Evolutionary conservation across 2,329 filamentous ascomycete genomes (phyloP).

Genomic region (Drechslerella stenobrocha): DNA sequence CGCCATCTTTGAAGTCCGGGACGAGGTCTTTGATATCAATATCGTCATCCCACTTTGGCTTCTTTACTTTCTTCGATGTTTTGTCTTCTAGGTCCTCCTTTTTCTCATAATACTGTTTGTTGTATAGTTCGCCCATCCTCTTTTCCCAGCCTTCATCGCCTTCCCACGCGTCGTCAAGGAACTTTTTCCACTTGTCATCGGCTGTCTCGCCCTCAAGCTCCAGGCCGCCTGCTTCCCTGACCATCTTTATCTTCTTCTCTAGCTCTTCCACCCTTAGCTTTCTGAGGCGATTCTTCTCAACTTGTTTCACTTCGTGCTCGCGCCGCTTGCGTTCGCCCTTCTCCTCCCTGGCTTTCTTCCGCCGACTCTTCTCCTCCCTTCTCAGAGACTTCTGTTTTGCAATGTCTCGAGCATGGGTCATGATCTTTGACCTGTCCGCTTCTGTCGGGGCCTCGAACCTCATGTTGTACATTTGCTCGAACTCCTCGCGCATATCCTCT

Average conservation of each 20-base stretch:
- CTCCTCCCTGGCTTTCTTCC: conserved; percentile 77
- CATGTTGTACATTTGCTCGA: conserved; percentile 89
- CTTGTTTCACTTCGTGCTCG: conserved; percentile 73
- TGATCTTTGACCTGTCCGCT: conserved; percentile 62
- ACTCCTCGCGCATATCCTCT: conserved; percentile 75
- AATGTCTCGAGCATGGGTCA: conserved; percentile 78
- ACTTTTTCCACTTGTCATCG: conserved; percentile 74
- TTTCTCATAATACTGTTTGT: conserved; percentile 80
- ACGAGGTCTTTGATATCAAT: conserved; percentile 94
- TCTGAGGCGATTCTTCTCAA: conserved; percentile 79
- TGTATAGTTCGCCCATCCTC: conserved; percentile 86
- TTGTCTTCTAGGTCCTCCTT: conserved; percentile 65
- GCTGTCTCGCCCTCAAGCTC: conserved; percentile 44
- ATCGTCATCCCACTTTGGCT: conserved; percentile 93
- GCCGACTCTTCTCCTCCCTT: conserved; percentile 74
- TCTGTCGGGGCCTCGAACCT: conserved; percentile 84
- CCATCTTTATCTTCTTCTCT: conserved; percentile 80
- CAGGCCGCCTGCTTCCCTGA: conserved; percentile 84
- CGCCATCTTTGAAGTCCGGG: conserved; percentile 76
- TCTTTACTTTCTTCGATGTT: conserved; percentile 70
- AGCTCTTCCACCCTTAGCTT: conserved; percentile 90
- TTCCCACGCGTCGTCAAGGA: conserved; percentile 82
- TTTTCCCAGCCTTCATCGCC: conserved; percentile 83
- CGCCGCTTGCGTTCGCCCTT: conserved; percentile 77
- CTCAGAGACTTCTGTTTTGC: conserved; percentile 80